These are phyloP conservation scores for Monosporascus sp. DNA, from an alignment of 2,329 filamentous ascomycete species.

Conservation along the genomic window DNA sequence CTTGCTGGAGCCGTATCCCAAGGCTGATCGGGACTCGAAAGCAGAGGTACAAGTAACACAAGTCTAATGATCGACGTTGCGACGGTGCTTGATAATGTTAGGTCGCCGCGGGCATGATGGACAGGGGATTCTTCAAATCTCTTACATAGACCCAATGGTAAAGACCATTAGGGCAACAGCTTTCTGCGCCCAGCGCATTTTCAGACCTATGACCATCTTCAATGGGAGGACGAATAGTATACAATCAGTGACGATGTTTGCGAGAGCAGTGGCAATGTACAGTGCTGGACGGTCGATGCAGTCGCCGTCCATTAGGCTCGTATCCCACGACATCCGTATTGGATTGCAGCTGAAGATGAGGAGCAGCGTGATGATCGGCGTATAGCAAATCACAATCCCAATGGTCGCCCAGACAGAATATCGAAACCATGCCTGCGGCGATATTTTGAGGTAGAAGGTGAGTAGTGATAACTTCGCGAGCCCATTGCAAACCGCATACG, in stretches of 20 bases:
- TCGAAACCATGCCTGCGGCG: slow-evolving; percentile 17
- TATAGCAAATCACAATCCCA: slow-evolving; percentile 14
- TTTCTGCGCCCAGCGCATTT: slow-evolving; percentile 38
- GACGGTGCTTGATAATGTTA: slow-evolving; percentile 2
- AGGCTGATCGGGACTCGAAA: slow-evolving; percentile 6
- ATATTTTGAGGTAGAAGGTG: slow-evolving; percentile 19
- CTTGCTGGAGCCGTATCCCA: slow-evolving; percentile 10
- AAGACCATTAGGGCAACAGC: slow-evolving; percentile 35
- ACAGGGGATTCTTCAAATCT: not conserved
- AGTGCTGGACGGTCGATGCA: slow-evolving; percentile 4
- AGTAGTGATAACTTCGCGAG: slow-evolving; percentile 23
- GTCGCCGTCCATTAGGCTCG: slow-evolving; percentile 8
- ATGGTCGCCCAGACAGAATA: slow-evolving; percentile 13
- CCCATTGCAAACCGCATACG: slow-evolving; percentile 9
- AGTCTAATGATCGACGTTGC: slow-evolving; percentile 7
- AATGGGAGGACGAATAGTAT: slow-evolving; percentile 38
- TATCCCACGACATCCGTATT: slow-evolving; percentile 14
- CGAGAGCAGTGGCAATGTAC: slow-evolving; percentile 25
- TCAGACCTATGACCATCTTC: slow-evolving; percentile 33
- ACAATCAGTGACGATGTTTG: slow-evolving; percentile 41
- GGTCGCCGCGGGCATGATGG: not conserved
- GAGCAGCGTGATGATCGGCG: slow-evolving; percentile 16
- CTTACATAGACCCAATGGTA: slow-evolving; percentile 36
- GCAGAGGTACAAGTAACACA: slow-evolving; percentile 3
- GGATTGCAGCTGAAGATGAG: slow-evolving; percentile 23